Base-by-base conservation (phyloP, 2,329 filamentous ascomycete genomes). In the Epichloe amarillans region DNA sequence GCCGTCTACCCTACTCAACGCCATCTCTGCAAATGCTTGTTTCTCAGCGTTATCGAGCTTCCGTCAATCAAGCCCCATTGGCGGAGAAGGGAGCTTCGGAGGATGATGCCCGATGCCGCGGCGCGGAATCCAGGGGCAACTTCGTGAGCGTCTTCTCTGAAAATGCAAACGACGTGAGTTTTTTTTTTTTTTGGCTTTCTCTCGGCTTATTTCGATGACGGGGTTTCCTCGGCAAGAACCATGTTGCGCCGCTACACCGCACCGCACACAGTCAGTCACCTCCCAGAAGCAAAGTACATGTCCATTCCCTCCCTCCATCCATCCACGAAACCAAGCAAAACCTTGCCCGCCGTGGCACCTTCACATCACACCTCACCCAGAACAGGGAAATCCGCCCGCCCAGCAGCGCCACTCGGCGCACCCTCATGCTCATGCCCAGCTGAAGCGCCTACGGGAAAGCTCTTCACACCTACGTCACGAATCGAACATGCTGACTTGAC, bases 1-100 rank as follows among this genome's bases (percentile, higher is more conserved):
- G 4, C 70, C 70, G 14, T 72, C 66, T 37, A 72, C 62, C 43
- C 65, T 61, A 53, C 68, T 71, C 33, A 72, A 58, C 2, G 70
- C 70, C 70, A 72, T 72, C 49, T 60, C 60, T 15, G 57, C 59
- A 43, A 43, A 65, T 62, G 49, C 61, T 64, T 64, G 14, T 46
- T 49, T n/a, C 19, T 45, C 23, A 42, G 36, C 23, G 37, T 40
- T 40, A 15, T 46, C 45, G 26, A 50, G 51, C 39, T 52, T 47
- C 30, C 49, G 50, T 39, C 42, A 11, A 15, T 52, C 49, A 11
- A 19, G 19, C 19, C 55, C 47, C 55, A 51, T 49, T 50, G 41
- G 46, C 36, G 41, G 26, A 49, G 50, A n/a, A 21, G 3, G 3
- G 41, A 23, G 5, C 40, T 15, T 44, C 30, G n/a, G 38, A 11